Conservation (phyloP, 2,329 filamentous ascomycete species). For the Alternaria triticimaculans region DNA sequence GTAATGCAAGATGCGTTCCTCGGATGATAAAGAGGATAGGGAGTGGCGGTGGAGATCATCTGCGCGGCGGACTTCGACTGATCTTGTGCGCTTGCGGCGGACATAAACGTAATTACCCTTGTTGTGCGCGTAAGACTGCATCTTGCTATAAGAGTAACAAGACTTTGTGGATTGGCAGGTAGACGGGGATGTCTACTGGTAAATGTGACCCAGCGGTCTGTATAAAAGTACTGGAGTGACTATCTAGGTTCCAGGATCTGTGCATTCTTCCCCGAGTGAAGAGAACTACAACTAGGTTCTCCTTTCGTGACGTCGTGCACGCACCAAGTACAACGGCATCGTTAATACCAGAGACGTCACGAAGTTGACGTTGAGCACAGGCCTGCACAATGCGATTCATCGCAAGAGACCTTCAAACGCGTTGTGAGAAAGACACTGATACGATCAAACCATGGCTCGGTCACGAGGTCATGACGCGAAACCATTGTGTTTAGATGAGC, state of each 20-base stretch:
- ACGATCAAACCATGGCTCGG: neutral
- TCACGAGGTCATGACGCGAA: neutral
- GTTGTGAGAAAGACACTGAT: neutral
- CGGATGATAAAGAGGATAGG: neutral
- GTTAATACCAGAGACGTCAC: neutral
- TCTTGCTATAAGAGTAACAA: neutral
- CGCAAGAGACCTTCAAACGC: neutral
- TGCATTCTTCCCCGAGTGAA: neutral
- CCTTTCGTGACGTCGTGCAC: neutral
- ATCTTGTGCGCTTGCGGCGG: conserved; percentile 11
- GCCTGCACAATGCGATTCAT: neutral
- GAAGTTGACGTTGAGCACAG: neutral
- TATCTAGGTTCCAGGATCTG: neutral
- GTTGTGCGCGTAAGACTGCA: neutral
- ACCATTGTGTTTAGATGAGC: neutral
- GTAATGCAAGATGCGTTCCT: conserved; percentile 11
- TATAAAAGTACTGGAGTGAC: neutral
- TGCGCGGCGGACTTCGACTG: conserved; percentile 8
- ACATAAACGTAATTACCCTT: conserved; percentile 4
- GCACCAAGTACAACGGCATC: neutral
- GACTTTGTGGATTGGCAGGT: neutral
- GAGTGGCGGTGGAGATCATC: neutral
- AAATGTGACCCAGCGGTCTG: neutral
- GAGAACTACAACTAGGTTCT: neutral
- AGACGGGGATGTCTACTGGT: neutral